phyloP scores from a whole-genome alignment of 1,139 yeast species.

The Candida sojae region DNA sequence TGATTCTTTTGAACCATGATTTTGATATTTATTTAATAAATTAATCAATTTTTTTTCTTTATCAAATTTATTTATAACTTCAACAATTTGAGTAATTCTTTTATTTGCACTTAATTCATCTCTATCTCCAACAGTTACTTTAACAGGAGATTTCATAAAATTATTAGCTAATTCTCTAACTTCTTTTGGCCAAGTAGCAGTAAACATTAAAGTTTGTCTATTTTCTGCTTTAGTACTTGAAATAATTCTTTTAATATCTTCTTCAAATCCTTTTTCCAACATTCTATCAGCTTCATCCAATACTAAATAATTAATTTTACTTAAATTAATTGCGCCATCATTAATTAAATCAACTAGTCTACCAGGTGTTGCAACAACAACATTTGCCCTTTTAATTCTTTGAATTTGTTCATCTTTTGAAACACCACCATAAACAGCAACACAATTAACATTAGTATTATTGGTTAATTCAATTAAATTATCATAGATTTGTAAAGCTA shows the following conservation, averaged over 20 bases:
- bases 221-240: conserved; percentile 44
- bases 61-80: conserved; percentile 80
- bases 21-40: conserved; percentile 71
- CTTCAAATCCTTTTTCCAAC: conserved; percentile 95
- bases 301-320: conserved; percentile 73
- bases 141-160: conserved; percentile 84
- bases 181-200: conserved; percentile 90
- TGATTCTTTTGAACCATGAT: conserved; percentile 53
- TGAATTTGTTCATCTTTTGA: conserved; percentile 88
- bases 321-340: conserved; percentile 79
- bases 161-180: conserved; percentile 88
- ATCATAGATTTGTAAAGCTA: conserved; percentile 92
- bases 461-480: conserved; percentile 70
- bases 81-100: conserved; percentile 89
- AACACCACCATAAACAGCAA: conserved; percentile 96
- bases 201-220: conserved; percentile 87
- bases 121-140: conserved; percentile 89
- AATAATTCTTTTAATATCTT: conserved; percentile 86
- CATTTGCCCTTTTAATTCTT: conserved; percentile 55
- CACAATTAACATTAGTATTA: conserved; percentile 64
- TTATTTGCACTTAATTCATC: conserved; percentile 94
- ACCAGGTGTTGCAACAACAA: conserved; percentile 97
- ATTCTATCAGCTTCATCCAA: conserved; percentile 98
- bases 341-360: conserved; percentile 87
- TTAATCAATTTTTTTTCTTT: conserved; percentile 79